Percentiles rank a stretch among this genome's conserved stretches.
These are phyloP conservation scores for Candida vaughaniae DNA, from an alignment of 805 yeast species.

Conservation along the genomic window DNA sequence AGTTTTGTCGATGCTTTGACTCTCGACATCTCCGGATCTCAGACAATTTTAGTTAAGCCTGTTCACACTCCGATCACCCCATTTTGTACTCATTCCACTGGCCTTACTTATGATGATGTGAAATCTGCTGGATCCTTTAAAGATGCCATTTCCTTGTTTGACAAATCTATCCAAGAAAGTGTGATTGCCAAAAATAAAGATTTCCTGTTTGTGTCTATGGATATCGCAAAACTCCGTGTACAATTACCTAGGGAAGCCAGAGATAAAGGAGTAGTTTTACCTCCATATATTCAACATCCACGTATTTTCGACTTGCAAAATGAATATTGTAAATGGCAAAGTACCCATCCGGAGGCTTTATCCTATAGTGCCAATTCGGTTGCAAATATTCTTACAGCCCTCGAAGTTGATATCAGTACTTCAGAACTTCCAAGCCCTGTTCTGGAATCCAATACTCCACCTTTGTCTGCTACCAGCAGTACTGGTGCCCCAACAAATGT, in stretches of 20 bases:
- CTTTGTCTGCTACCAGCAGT: neutral
- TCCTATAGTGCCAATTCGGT: slow-evolving; percentile 33
- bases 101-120: slow-evolving; percentile 61
- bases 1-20: slow-evolving; percentile 54
- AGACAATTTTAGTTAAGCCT: slow-evolving; percentile 56
- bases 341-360: slow-evolving; percentile 50
- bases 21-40: slow-evolving; percentile 42
- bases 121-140: slow-evolving; percentile 57
- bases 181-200: slow-evolving; percentile 43
- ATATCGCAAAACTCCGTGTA: slow-evolving; percentile 72
- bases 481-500: neutral
- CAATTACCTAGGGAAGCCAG: slow-evolving; percentile 79
- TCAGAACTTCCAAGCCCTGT: slow-evolving; percentile 4
- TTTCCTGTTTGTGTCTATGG: slow-evolving; percentile 65
- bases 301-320: slow-evolving; percentile 70
- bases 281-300: slow-evolving; percentile 73
- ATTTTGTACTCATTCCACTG: slow-evolving; percentile 48
- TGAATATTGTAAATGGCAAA: slow-evolving; percentile 74
- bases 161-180: slow-evolving; percentile 46
- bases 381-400: slow-evolving; percentile 46
- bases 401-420: slow-evolving; percentile 37
- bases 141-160: slow-evolving; percentile 60
- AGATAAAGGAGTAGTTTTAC: slow-evolving; percentile 69
- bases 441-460: slow-evolving; percentile 5
- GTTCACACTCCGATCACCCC: slow-evolving; percentile 66